Evolutionary conservation across 768 basidiomycete genomes (phyloP), one percentile per base, ranked within the genome.

Genomic region (Nevesoporus exiguus): DNA sequence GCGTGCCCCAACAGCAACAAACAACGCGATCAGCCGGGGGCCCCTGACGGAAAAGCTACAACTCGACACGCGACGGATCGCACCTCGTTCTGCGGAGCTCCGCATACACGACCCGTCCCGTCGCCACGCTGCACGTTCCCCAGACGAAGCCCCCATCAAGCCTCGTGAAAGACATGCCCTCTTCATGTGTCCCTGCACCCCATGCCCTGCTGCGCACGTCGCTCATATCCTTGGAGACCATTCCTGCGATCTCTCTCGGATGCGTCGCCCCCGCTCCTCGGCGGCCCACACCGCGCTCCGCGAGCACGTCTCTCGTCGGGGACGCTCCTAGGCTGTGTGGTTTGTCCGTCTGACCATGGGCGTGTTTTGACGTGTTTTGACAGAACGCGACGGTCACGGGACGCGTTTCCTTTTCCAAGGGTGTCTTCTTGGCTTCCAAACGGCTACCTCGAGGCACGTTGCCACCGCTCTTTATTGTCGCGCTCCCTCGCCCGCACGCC

Each of bases 1-100:
- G 74, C 74, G 74, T 74, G 70, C 64, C 60, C 54, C 67, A 73
- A 73, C 72, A 75, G 66, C 41, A 55, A 66, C 73, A 73, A 73
- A 73, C 72, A 73, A 74, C 69, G 68, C 70, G 68, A 64, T 61
- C 25, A 19, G 31, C 49, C 41, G 24, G 24, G 21, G 57, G 64
- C 63, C 64, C 54, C 34, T 34, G 34, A 34, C 34, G 5, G 64
- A 54, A 47, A n/a, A n/a, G n/a, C n/a, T n/a, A n/a, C n/a, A n/a
- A n/a, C n/a, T n/a, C n/a, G n/a, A 24, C 41, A 14, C 41, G 41
- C 41, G n/a, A n/a, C n/a, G 41, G 41, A 25, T 25, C 11, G 40
- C 40, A 37, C n/a, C 9, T 11, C 6, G 3, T 56, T 43, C 48
- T 21, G 33, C 49, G 52, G 56, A 41, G 8, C 43, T 51, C 51